A percentile compares a stretch with the other conserved stretches of the same genome.
These are phyloP conservation scores for Hyphodiscus hymeniophilus DNA, from an alignment of 495 filamentous ascomycete species.

Conservation along the genomic window DNA sequence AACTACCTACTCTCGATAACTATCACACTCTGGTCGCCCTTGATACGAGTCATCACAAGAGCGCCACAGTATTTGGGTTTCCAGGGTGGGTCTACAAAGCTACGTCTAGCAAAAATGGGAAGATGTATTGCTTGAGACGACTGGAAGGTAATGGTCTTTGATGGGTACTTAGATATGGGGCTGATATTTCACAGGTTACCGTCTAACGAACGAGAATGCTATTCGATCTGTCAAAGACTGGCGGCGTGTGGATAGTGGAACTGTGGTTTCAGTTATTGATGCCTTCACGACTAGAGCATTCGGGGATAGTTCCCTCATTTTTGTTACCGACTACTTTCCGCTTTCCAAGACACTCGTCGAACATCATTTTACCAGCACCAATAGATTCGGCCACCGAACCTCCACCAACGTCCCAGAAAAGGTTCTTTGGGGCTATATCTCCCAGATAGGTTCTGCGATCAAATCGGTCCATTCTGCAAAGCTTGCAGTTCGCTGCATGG, in stretches of 20 bases:
- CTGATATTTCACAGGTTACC: conserved; percentile 45
- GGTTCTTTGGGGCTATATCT: conserved; percentile 83
- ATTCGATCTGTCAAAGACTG: conserved; percentile 83
- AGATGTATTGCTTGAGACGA: conserved; percentile 72
- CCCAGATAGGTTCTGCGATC: conserved; percentile 83
- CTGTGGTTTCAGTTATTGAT: conserved; percentile 80
- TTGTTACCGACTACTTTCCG: conserved; percentile 90
- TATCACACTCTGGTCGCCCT: conserved; percentile 90
- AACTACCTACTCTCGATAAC: conserved; percentile 70
- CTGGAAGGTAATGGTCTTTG: conserved; percentile 56
- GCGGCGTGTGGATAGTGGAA: conserved; percentile 77
- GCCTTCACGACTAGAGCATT: conserved; percentile 90
- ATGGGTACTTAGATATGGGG: conserved; percentile 2
- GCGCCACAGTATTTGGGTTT: conserved; percentile 68
- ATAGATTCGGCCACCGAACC: conserved; percentile 39
- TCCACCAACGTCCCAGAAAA: conserved; percentile 58
- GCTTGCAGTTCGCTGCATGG: conserved; percentile 76
- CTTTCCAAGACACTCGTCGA: conserved; percentile 84
- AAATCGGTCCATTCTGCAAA: conserved; percentile 75
- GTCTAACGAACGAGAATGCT: conserved; percentile 79
- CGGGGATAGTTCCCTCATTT: conserved; percentile 88
- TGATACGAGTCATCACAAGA: conserved; percentile 72
- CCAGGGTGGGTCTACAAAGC: conserved; percentile 94
- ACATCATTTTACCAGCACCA: conserved; percentile 58
- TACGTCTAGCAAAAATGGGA: conserved; percentile 77